Evolutionary conservation across 495 filamentous ascomycete species (phyloP).

Genomic region (Penicillium psychrofluorescens): DNA sequence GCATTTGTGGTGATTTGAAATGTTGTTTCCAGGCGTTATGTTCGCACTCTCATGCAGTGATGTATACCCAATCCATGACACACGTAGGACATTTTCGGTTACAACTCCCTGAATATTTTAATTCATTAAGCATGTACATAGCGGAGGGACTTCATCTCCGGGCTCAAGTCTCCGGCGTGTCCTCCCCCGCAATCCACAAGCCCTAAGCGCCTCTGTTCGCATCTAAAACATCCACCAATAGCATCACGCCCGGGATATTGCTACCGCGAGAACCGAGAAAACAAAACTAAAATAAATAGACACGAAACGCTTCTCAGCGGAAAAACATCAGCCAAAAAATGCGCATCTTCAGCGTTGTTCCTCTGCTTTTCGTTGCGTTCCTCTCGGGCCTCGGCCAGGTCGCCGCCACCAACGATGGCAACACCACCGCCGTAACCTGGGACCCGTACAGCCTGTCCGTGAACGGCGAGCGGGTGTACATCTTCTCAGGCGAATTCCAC

Average conservation of each 20-base stretch:
- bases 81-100: too few relatives aligned
- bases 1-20: conserved; percentile 25
- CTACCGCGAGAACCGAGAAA: conserved; percentile 15
- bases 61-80: too few relatives aligned
- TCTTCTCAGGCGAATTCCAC: conserved; percentile 55
- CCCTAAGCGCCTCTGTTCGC: too few relatives aligned
- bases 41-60: too few relatives aligned
- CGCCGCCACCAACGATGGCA: conserved; percentile 14
- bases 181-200: too few relatives aligned
- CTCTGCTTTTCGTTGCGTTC: conserved; percentile 11
- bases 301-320: neutral
- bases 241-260: conserved; percentile 11
- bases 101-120: too few relatives aligned
- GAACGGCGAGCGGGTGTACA: conserved; percentile 47
- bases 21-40: too few relatives aligned
- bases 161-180: too few relatives aligned
- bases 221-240: conserved; percentile 26
- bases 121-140: too few relatives aligned
- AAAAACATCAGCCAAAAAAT: neutral
- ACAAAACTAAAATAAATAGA: neutral
- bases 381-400: conserved; percentile 30
- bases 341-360: too few relatives aligned
- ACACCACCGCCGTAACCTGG: conserved; percentile 34
- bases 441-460: conserved; percentile 52
- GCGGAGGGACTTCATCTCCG: too few relatives aligned